phyloP scores from a whole-genome alignment of 768 basidiomycete genomes.

The Leccinellum rugosiceps region DNA sequence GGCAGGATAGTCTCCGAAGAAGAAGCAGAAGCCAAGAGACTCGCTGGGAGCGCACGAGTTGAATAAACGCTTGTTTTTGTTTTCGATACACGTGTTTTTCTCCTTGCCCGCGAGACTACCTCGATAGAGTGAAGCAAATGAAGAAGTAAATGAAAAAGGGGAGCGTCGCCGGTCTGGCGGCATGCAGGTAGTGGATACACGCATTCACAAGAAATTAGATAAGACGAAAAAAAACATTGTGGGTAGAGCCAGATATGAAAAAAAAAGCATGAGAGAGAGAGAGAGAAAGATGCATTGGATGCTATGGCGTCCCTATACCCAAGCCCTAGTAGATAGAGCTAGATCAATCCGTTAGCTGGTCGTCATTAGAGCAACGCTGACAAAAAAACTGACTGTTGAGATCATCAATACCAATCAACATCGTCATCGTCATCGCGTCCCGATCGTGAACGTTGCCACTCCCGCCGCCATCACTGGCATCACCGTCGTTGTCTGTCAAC shows the following conservation, averaged over 20 bases:
- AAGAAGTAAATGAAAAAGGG: background rate
- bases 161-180: background rate
- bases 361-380: background rate
- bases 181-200: background rate
- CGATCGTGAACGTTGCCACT: background rate
- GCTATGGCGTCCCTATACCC: background rate
- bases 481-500: background rate
- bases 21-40: constrained; percentile 55
- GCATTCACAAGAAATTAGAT: background rate
- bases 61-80: background rate
- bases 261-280: background rate
- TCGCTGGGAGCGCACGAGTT: background rate
- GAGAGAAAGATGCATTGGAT: background rate
- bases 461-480: background rate
- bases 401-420: background rate
- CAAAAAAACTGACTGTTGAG: background rate
- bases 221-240: background rate
- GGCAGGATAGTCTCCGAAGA: constrained; percentile 64
- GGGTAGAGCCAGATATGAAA: background rate
- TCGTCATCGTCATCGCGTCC: background rate
- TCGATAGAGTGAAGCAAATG: background rate
- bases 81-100: background rate
- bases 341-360: background rate
- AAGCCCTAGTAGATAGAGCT: background rate
- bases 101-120: background rate